Percentiles rank a stretch among this genome's conserved stretches.
These are phyloP conservation scores for Colletotrichum sp. DNA, from an alignment of 2,329 filamentous ascomycete species.

Conservation along the genomic window DNA sequence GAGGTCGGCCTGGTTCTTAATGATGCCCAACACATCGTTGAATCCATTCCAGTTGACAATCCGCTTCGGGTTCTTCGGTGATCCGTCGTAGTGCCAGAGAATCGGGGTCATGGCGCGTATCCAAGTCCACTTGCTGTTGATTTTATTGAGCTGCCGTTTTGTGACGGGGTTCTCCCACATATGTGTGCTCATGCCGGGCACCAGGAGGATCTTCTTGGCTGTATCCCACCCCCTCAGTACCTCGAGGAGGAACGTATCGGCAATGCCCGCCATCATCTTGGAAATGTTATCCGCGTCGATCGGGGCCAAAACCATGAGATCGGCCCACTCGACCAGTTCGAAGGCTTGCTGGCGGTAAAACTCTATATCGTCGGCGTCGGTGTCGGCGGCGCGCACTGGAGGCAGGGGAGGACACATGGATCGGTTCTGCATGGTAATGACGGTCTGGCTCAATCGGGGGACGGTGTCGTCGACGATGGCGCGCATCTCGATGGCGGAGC, in stretches of 20 bases:
- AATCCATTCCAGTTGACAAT: slow-evolving; percentile 68
- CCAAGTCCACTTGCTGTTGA: slow-evolving; percentile 86
- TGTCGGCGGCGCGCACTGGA: slow-evolving; percentile 33
- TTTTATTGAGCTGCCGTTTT: slow-evolving; percentile 84
- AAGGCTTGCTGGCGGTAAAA: slow-evolving; percentile 58
- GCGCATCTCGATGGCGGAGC: slow-evolving; percentile 63
- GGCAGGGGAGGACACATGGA: slow-evolving; percentile 37
- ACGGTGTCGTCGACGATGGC: slow-evolving; percentile 71
- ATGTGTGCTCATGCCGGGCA: slow-evolving; percentile 86
- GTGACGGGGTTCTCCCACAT: slow-evolving; percentile 94
- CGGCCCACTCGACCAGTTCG: slow-evolving; percentile 85
- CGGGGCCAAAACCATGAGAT: slow-evolving; percentile 83
- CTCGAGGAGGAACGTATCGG: slow-evolving; percentile 81
- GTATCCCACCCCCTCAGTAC: slow-evolving; percentile 87
- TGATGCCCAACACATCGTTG: slow-evolving; percentile 74
- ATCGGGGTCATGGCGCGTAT: slow-evolving; percentile 81
- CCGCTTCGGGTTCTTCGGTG: slow-evolving; percentile 52
- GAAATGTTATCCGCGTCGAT: slow-evolving; percentile 85
- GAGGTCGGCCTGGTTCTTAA: slow-evolving; percentile 79
- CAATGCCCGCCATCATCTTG: slow-evolving; percentile 85
- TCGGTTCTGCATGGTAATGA: slow-evolving; percentile 64
- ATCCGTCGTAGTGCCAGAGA: slow-evolving; percentile 77
- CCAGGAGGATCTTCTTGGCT: slow-evolving; percentile 82
- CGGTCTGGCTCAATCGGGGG: slow-evolving; percentile 66
- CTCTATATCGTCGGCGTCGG: slow-evolving; percentile 53